Evolutionary conservation across 305 asterid species (phyloP).

Genomic region (Galium porrigens): DNA sequence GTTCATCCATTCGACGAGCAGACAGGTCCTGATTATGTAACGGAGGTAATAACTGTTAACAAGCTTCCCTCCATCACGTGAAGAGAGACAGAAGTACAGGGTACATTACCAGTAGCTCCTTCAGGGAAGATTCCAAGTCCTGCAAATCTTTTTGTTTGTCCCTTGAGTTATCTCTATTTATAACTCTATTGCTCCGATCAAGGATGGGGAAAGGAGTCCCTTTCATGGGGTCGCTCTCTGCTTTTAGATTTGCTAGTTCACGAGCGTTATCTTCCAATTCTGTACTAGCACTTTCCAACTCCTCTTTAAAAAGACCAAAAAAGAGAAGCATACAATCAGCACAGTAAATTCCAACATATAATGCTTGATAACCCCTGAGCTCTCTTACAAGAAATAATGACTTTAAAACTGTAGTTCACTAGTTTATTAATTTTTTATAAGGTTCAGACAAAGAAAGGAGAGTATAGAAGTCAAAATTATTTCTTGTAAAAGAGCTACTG

Average conservation of each 20-base stretch:
- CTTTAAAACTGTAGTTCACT: neutral
- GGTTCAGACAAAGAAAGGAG: neutral
- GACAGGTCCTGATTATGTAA: constrained; percentile 51
- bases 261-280: constrained; percentile 74
- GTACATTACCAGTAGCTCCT: constrained; percentile 54
- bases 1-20: constrained; percentile 45
- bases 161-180: constrained; percentile 37
- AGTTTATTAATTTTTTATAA: neutral
- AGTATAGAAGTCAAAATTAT: neutral
- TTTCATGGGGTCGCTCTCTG: constrained; percentile 50
- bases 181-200: constrained; percentile 43
- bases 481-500: neutral
- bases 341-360: constrained; percentile 1
- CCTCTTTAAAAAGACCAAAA: constrained; percentile 43
- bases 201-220: constrained; percentile 39
- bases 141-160: constrained; percentile 67
- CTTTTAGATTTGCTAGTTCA: constrained; percentile 54
- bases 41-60: constrained; percentile 4
- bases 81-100: constrained; percentile 16
- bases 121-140: constrained; percentile 59
- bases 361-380: neutral
- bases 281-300: constrained; percentile 44
- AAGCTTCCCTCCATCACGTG: constrained; percentile 12
- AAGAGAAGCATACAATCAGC: constrained; percentile 13
- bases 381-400: neutral